Evolutionary conservation across 2,329 filamentous ascomycete genomes (phyloP).

Genomic region (Xylaria sp.): DNA sequence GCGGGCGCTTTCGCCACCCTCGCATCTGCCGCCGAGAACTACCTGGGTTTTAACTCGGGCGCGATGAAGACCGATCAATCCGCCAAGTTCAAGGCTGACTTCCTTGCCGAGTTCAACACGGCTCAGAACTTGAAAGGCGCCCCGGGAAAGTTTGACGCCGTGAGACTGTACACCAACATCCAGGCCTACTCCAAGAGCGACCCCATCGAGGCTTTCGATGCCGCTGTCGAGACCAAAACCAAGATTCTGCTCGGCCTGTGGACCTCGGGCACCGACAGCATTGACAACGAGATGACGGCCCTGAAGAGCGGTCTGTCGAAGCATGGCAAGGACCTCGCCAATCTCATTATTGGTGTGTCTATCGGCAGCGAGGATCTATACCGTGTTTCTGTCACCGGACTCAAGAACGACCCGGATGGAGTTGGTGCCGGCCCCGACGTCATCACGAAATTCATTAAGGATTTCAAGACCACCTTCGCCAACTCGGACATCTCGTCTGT

Average conservation of each 20-base stretch:
- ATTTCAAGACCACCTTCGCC: conserved; percentile 62
- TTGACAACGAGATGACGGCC: conserved; percentile 61
- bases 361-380: conserved; percentile 69
- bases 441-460: conserved; percentile 66
- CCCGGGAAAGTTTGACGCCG: conserved; percentile 46
- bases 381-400: conserved; percentile 52
- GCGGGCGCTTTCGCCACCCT: conserved; percentile 36
- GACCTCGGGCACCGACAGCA: conserved; percentile 52
- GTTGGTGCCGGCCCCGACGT: conserved; percentile 53
- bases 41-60: conserved; percentile 50
- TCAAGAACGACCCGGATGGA: conserved; percentile 45
- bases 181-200: conserved; percentile 50
- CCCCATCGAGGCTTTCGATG: conserved; percentile 76
- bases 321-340: conserved; percentile 54
- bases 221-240: conserved; percentile 61
- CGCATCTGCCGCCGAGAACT: conserved; percentile 43
- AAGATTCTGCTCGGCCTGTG: conserved; percentile 65
- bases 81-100: conserved; percentile 47
- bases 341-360: conserved; percentile 63
- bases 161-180: conserved; percentile 47
- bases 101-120: conserved; percentile 47
- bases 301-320: conserved; percentile 58
- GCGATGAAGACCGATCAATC: conserved; percentile 47
- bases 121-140: conserved; percentile 47
- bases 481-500: conserved; percentile 49